Evolutionary conservation across 2,329 filamentous ascomycete genomes (phyloP), one percentile per base, ranked within the genome.

Genomic region (Xylaria sp.): DNA sequence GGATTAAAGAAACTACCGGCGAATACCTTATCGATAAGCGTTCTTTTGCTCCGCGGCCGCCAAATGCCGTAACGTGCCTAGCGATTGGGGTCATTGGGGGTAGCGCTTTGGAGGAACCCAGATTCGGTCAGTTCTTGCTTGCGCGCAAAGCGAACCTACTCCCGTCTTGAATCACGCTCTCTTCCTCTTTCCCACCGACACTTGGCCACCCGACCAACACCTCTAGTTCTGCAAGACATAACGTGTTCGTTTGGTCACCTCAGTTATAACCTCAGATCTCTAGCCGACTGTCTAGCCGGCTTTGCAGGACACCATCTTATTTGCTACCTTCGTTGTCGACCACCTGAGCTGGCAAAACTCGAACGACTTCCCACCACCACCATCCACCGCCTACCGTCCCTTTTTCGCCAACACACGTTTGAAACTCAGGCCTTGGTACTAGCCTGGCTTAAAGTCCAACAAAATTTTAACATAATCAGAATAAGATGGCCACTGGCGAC

Each of bases 401-500:
- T 17, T 39, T 41, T 41, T 48, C 22, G 2, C 37, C 50, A 18
- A 39, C 44, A n/a, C 22, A 53, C 47, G 19, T 42, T 47, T 26
- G 2, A 43, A 34, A 11, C 34, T 44, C 19, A 11, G 42, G 39
- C 48, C 44, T 16, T 19, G 18, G 22, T 18, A 8, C 13, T 19
- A 11, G 5, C 20, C 18, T 54, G 19, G 37, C 19, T 26, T 43
- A 11, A n/a, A n/a, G n/a, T 13, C n/a, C 1, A 40, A 41, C 4
- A 42, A 13, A 37, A 26, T 18, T 22, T 13, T 19, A 24, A 11
- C 20, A 40, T 17, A 24, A 48, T 43, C 50, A 9, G 16, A 26
- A 50, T 5, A 61, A 62, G 48, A 85, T 85, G 81, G 79, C 81
- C 65, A 78, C 80, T 43, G 71, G 69, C 68, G 74, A 74, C 59